phyloP scores from a whole-genome alignment of 169 alveolate genomes.

The Plasmodium chabaudi region DNA sequence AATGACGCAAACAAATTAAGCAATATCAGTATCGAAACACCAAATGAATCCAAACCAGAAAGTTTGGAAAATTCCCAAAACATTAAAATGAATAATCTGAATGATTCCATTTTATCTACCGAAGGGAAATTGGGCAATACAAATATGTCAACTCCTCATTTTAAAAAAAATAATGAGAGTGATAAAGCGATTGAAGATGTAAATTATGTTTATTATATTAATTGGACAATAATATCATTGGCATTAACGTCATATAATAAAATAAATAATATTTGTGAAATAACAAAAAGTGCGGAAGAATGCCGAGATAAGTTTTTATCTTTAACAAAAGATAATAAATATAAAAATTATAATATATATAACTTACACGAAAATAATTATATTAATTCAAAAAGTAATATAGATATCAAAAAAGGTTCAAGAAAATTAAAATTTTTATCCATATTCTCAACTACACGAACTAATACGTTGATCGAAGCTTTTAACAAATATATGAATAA shows the following conservation, averaged over 20 bases:
- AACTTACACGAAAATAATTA: constrained; percentile 40
- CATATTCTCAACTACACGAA: constrained; percentile 31
- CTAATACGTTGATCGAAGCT: constrained; percentile 23
- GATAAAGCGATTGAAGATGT: background rate
- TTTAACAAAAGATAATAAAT: constrained; percentile 12
- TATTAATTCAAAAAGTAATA: background rate
- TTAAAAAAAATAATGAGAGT: background rate
- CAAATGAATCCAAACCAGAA: background rate
- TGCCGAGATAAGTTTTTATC: constrained; percentile 64
- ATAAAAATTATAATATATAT: background rate
- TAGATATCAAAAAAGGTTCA: constrained; percentile 12
- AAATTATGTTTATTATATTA: constrained; percentile 34
- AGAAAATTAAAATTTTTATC: constrained; percentile 39
- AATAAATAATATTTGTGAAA: constrained; percentile 53
- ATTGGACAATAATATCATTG: constrained; percentile 67
- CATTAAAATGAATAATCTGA: background rate
- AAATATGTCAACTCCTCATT: background rate
- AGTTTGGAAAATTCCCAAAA: background rate
- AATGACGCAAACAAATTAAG: background rate
- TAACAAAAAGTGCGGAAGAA: constrained; percentile 42
- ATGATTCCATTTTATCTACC: background rate
- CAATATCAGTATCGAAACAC: background rate
- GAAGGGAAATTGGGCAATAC: background rate
- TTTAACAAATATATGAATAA: constrained; percentile 36
- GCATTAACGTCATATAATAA: constrained; percentile 67